Evolutionary conservation across 2,329 filamentous ascomycete species (phyloP), one percentile per base, ranked within the genome.

Genomic region (Alternaria consortialis): DNA sequence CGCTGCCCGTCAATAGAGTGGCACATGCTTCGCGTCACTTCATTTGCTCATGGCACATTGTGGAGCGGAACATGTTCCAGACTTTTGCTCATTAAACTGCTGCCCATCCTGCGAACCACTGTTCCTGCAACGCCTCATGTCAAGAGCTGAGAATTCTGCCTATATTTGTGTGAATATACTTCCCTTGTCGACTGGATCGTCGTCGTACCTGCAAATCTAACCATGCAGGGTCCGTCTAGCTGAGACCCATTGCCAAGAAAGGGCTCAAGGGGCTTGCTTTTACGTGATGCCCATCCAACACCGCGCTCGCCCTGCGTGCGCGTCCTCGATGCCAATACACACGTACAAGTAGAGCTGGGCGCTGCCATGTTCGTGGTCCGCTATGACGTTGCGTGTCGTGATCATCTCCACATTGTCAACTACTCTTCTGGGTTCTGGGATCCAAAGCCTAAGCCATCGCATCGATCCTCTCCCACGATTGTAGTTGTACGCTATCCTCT

Each of bases 391-490:
- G 56, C 40, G 31, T 20, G 12, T 55, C 53, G 32, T 44, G 47
- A 39, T 32, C 40, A 36, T 32, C 39, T 43, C 52, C 57, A 56
- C 50, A 50, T 47, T n/a, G n/a, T 20, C 53, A 11, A 47, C 9
- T 31, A 51, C 25, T 32, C 25, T 27, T 42, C 29, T 29, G 23
- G n/a, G n/a, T 51, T 46, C 31, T 40, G 48, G 27, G 7, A 15
- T 34, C 25, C 37, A 23, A 20, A 7, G 36, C 34, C 58, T 66
- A 69, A 42, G 51, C 60, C 29, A 55, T 29, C 42, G 72, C 72
- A 32, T 82, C 81, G 25, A 84, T 68, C 67, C 79, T 80, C 68
- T 83, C 82, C 82, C 81, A 79, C 42, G 73, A 82, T 56, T 81
- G 58, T 23, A 60, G 53, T 44, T 61, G 80, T 62, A 82, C 75